A percentile compares a stretch with the other conserved stretches of the same genome.
Evolutionary conservation across 495 filamentous ascomycete species (phyloP).

Genomic region (Talaromyces adpressus): DNA sequence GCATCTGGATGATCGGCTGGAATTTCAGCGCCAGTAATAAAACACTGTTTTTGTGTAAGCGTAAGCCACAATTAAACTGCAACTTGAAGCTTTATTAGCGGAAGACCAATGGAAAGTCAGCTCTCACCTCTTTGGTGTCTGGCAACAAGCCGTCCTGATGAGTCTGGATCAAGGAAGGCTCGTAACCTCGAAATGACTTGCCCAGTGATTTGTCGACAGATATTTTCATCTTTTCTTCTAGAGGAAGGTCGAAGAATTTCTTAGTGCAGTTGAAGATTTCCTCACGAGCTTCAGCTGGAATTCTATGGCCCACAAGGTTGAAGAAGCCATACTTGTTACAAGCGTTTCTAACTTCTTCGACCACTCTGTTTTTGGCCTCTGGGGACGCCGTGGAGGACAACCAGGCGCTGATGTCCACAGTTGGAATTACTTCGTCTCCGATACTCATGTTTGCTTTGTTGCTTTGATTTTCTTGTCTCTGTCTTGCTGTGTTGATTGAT

Average conservation of each 20-base stretch:
- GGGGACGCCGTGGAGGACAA: background rate
- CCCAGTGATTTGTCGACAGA: conserved; percentile 17
- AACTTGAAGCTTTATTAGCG: conserved; percentile 26
- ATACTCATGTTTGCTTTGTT: too few species aligned
- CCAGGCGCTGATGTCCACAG: background rate
- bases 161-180: conserved; percentile 39
- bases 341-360: background rate
- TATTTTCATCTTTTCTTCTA: conserved; percentile 44
- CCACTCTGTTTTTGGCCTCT: background rate
- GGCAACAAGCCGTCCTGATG: conserved; percentile 37
- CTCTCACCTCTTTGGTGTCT: conserved; percentile 36
- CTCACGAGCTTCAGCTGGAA: conserved; percentile 23
- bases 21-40: conserved; percentile 36
- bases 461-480: too few species aligned
- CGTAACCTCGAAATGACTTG: conserved; percentile 40
- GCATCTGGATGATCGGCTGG: conserved; percentile 24
- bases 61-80: background rate
- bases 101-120: too few species aligned
- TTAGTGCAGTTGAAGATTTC: conserved; percentile 29
- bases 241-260: conserved; percentile 42
- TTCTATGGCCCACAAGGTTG: conserved; percentile 39
- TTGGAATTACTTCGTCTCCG: background rate
- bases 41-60: too few species aligned
- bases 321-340: conserved; percentile 34
- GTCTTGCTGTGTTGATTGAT: too few species aligned